Evolutionary conservation across 176 grass and related monocot genomes (phyloP), one percentile per base, ranked within the genome.

Genomic region (Thinopyrum elongatum): DNA sequence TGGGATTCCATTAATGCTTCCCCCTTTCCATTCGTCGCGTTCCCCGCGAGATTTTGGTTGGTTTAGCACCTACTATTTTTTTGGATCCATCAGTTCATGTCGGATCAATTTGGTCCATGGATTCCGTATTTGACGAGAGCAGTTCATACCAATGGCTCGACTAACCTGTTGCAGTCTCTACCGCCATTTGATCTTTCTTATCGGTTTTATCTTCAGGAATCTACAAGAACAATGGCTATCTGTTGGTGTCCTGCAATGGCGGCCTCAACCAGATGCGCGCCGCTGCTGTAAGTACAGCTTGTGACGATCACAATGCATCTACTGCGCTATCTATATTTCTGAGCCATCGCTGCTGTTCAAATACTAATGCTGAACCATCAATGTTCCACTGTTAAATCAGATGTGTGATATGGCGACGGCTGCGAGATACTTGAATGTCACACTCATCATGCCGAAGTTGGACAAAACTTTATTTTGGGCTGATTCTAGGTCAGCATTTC

Each of bases 261-360:
- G 95, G 95, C 19, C 95, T 97, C 59, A 97, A 97, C 80, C 95
- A 94, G 81, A 98, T 98, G 95, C 89, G 95, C 92, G 91, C 93
- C 41, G 41, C 41, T 10, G 95, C 93, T 65, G 95, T 98, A 87
- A 87, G 87, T 68, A 55, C 58, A 85, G 78, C 70, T 4, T 76
- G 77, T 47, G 23, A 5, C 44, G 64, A 69, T 77, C 44, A 83
- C 4, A 84, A 66, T 81, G 44, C 38, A 47, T 47, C 44, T 13
- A 47, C 34, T 16, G 33, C 19, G 21, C 22, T 28, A 28, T 61
- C 57, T 82, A n/a, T 66, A 55, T 70, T 25, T 59, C 11, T 79
- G 35, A 70, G 65, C 6, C 44, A 47, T 51, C 27, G 23, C 19
- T 4, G 25, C 41, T 44, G 11, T 28, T 81, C 2, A 84, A 30